phyloP scores from a whole-genome alignment of 192 early-diverging fungal genomes.

The Backusella luteola region DNA sequence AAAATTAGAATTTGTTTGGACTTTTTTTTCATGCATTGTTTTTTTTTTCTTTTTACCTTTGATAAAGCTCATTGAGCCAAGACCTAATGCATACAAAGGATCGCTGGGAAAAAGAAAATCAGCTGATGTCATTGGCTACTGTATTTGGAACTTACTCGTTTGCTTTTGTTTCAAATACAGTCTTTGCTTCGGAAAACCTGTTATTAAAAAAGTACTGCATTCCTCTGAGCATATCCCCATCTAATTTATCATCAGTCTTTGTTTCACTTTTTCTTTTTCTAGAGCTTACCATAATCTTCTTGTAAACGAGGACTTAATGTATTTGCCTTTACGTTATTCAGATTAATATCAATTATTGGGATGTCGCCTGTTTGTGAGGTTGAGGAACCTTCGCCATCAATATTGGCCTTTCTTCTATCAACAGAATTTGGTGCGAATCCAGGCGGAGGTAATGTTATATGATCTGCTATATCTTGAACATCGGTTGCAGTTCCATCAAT shows the following conservation, averaged over 20 bases:
- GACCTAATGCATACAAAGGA: constrained; percentile 52
- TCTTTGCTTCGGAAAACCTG: constrained; percentile 48
- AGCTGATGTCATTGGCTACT: not conserved
- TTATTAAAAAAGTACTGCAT: constrained; percentile 53
- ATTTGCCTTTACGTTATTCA: constrained; percentile 28
- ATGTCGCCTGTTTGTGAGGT: constrained; percentile 4
- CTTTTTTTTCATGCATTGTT: not conserved
- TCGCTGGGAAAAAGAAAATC: constrained; percentile 27
- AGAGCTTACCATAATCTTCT: constrained; percentile 23
- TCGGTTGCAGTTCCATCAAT: constrained; percentile 6
- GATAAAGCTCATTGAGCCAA: constrained; percentile 50
- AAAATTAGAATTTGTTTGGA: not conserved
- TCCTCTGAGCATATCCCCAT: constrained; percentile 26
- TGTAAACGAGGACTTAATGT: constrained; percentile 23
- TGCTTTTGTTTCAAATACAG: constrained; percentile 44
- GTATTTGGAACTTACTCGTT: constrained; percentile 31
- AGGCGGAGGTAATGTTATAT: constrained; percentile 29
- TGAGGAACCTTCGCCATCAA: not conserved
- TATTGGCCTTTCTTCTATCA: not conserved
- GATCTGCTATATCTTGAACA: constrained; percentile 33
- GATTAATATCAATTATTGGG: constrained; percentile 6
- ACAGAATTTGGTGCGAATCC: constrained; percentile 20
- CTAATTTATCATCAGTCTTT: constrained; percentile 3
- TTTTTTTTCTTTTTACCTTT: constrained; percentile 42
- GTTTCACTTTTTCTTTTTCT: not conserved